phyloP scores from a whole-genome alignment of 1,284 basidiomycete genomes.

The Puccinia novopanici region DNA sequence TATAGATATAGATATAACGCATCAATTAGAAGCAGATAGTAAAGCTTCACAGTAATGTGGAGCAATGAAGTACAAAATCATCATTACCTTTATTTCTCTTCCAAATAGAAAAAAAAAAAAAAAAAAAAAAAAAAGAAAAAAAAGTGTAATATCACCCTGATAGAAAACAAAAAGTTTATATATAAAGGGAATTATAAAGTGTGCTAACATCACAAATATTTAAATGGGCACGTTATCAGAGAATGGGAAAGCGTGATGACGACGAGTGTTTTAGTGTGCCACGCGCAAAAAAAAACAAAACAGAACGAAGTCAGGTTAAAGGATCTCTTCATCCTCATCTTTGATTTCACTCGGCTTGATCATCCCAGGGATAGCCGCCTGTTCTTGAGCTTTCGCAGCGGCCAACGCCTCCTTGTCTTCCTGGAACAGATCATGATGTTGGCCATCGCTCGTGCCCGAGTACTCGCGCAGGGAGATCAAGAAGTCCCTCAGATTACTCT shows the following conservation, averaged over 20 bases:
- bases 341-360: conserved; percentile 86
- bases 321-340: conserved; percentile 77
- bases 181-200: too few species aligned
- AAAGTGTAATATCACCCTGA: too few species aligned
- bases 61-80: neutral
- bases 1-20: too few species aligned
- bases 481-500: conserved; percentile 71
- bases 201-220: too few species aligned
- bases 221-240: neutral
- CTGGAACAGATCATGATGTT: conserved; percentile 80
- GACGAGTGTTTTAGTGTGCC: neutral
- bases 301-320: conserved; percentile 53
- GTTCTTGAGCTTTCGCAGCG: conserved; percentile 70
- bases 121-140: neutral
- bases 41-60: neutral
- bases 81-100: conserved; percentile 15
- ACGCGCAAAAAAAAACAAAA: neutral
- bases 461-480: conserved; percentile 71
- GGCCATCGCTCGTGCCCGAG: conserved; percentile 64
- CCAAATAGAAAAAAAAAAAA: too few species aligned
- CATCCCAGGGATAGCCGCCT: conserved; percentile 96
- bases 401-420: conserved; percentile 93
- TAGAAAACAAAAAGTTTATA: neutral
- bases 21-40: too few species aligned
- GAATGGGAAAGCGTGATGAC: neutral